Evolutionary conservation across 306 rosid species (phyloP).

Genomic region (Herpetospermum pedunculosum): DNA sequence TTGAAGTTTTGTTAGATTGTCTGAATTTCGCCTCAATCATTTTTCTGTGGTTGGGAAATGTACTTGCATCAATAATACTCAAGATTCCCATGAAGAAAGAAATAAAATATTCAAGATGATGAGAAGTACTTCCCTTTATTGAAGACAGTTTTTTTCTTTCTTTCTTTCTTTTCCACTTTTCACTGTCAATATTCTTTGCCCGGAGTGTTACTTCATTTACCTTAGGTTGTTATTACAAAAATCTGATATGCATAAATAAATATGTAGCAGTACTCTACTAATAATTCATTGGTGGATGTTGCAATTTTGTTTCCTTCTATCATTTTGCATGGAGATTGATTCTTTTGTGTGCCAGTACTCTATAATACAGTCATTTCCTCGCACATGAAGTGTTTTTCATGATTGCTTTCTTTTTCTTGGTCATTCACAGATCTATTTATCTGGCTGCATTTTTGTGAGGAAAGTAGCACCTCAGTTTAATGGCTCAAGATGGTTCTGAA

Average conservation of each 20-base stretch:
- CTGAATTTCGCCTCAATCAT: not conserved
- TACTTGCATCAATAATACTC: not conserved
- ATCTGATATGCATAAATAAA: not conserved
- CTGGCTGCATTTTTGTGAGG: not conserved
- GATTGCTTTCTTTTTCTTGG: not conserved
- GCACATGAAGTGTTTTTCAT: not conserved
- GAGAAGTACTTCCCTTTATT: not conserved
- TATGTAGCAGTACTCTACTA: not conserved
- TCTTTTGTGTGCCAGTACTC: not conserved
- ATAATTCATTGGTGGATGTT: not conserved
- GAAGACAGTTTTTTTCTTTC: not conserved
- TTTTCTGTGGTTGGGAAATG: not conserved
- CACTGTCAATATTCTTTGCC: constrained; percentile 1
- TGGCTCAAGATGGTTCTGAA: constrained; percentile 51
- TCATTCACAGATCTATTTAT: constrained; percentile 4
- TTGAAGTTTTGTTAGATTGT: not conserved
- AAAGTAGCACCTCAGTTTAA: constrained; percentile 29
- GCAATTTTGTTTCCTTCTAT: not conserved
- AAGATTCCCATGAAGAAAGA: not conserved
- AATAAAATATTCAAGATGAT: not conserved
- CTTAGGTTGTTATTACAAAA: not conserved
- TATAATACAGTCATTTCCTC: not conserved
- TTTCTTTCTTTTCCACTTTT: not conserved
- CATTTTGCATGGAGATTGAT: not conserved
- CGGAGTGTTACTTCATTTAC: not conserved